Conservation (phyloP, 176 grass and related monocot genomes). For the Sorghum bicolor region Sorghum_bicolor_NCBIv3 NC_012872.2:71005001-71005500, state of each 20-base stretch:
- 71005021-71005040: background rate
- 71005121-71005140: slow-evolving; percentile 86
- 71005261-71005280: slow-evolving; percentile 45
- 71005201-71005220: slow-evolving; percentile 23
- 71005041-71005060: slow-evolving; percentile 4
- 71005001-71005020: background rate
- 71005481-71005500: slow-evolving; percentile 82
- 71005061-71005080: background rate
- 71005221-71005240: slow-evolving; percentile 18
- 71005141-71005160: slow-evolving; percentile 80
- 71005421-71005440: background rate
- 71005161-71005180: slow-evolving; percentile 99
- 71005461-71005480: slow-evolving; percentile 98
- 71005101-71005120: slow-evolving; percentile 68
- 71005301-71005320: slow-evolving; percentile 52
- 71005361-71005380: slow-evolving; percentile 6
- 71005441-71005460: background rate
- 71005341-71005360: slow-evolving; percentile 37
- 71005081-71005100: background rate
- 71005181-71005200: slow-evolving; percentile 34
- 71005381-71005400: background rate
- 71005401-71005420: background rate
- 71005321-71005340: slow-evolving; percentile 84
- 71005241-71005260: slow-evolving; percentile 7
- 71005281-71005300: slow-evolving; percentile 98